Evolutionary conservation across 306 rosid genomes (phyloP), one percentile per base, ranked within the genome.

Genomic region (Dryas octopetala): DNA sequence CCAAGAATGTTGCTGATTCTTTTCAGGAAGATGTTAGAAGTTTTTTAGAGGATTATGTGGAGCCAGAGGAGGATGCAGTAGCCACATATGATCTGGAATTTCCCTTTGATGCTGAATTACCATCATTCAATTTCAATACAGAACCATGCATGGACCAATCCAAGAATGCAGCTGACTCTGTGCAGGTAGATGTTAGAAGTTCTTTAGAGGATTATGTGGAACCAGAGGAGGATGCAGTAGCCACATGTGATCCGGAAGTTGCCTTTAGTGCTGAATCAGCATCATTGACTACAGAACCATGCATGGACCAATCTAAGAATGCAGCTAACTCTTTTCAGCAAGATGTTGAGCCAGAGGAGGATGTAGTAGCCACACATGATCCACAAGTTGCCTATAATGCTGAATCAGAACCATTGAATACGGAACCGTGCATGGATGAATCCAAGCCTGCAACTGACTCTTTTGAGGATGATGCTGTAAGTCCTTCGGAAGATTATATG

Each of bases 91-190:
- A 47, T 60, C 54, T 62, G 13, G 85, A 74, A 82, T 60, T 66
- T 75, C 53, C 12, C 28, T 17, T n/a, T 41, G 60, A 66, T 60
- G 86, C 78, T 58, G 65, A 77, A 73, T 67, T 12, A 0, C 71
- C 58, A 67, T 70, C 82, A 57, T 19, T 59, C 75, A 53, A 63
- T 72, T 19, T 59, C 75, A 53, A 63, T 72, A 66, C 38, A 48
- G 84, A 86, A 43, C 44, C 53, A 45, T 77, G 60, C 9, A 81
- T 62, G 68, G 76, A 73, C 9, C 79, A 81, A 59, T 66, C 79
- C 0, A 12, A 71, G 53, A 4, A 70, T 73, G 76, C 65, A 17
- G 44, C 70, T 23, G 58, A 72, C 53, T 71, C 70, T 64, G 65
- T 69, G n/a, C 44, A 28, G 62, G 83, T 65, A 62, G 80, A 79